These are phyloP conservation scores for Boletus pseudopeckii DNA, from an alignment of 768 basidiomycete species.

Conservation along the genomic window DNA sequence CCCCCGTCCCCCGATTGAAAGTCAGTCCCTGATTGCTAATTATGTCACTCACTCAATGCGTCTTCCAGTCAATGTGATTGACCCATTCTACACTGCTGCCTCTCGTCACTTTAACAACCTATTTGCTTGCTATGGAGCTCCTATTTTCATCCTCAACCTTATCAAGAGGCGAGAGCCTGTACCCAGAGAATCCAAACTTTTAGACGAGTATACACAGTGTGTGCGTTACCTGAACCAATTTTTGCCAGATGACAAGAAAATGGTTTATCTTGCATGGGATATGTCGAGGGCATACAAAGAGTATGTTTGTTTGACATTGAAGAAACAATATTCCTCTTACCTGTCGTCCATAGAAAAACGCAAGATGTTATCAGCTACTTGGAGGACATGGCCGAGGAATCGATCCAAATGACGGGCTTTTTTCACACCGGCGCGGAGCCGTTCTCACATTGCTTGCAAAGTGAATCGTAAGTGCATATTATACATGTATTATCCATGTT, in stretches of 20 bases:
- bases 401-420: constrained; percentile 86
- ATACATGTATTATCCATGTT: neutral
- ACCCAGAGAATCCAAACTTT: constrained; percentile 84
- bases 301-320: constrained; percentile 39
- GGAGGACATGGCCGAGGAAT: constrained; percentile 93
- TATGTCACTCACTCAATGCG: constrained; percentile 1
- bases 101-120: constrained; percentile 91
- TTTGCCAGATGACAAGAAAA: constrained; percentile 77
- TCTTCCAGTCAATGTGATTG: constrained; percentile 76
- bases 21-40: constrained; percentile 43
- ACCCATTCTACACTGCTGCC: constrained; percentile 93
- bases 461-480: constrained; percentile 30
- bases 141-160: constrained; percentile 87
- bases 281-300: constrained; percentile 95
- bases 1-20: constrained; percentile 95
- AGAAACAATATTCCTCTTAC: neutral
- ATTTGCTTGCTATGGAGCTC: constrained; percentile 84
- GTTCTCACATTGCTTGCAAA: constrained; percentile 62
- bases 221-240: constrained; percentile 94
- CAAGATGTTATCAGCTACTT: constrained; percentile 95
- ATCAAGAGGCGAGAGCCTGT: constrained; percentile 83
- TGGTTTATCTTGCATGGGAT: constrained; percentile 94
- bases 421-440: constrained; percentile 94
- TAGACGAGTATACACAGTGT: constrained; percentile 90
- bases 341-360: constrained; percentile 59